Evolutionary conservation across 192 early-diverging fungal species (phyloP).

Genomic region (Borealophlyctis nickersoniae): DNA sequence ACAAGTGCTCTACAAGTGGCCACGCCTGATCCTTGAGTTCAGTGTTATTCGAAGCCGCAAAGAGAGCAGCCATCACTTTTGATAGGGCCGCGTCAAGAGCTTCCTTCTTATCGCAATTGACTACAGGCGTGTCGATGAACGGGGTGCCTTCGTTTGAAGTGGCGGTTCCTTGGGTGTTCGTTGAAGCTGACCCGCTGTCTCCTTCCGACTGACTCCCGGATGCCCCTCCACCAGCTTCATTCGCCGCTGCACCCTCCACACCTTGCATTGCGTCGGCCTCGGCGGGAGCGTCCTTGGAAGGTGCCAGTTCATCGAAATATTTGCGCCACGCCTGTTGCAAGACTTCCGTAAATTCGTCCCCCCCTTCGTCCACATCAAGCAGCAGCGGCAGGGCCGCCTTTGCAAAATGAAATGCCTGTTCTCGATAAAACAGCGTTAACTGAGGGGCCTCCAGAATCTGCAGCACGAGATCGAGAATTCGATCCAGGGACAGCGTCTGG

Average conservation of each 20-base stretch:
- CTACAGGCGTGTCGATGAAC: constrained; percentile 40
- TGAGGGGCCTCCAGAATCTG: constrained; percentile 53
- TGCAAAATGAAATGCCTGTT: constrained; percentile 61
- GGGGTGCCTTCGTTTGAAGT: constrained; percentile 21
- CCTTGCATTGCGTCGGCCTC: constrained; percentile 7
- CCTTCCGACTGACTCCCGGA: no score
- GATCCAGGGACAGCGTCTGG: constrained; percentile 55
- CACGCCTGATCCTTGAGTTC: constrained; percentile 61
- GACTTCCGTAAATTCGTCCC: constrained; percentile 22
- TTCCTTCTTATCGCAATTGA: constrained; percentile 52
- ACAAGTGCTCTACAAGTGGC: constrained; percentile 61
- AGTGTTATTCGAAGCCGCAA: constrained; percentile 53
- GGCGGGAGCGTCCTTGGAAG: not conserved
- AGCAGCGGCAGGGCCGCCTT: constrained; percentile 64
- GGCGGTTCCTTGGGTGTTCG: not conserved
- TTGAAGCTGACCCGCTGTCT: no score
- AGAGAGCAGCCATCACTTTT: constrained; percentile 59
- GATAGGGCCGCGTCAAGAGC: constrained; percentile 65
- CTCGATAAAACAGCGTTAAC: constrained; percentile 13
- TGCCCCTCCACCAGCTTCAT: constrained; percentile 8
- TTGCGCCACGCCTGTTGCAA: not conserved
- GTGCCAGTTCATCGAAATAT: constrained; percentile 7
- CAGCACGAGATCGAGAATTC: constrained; percentile 49
- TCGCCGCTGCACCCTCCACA: constrained; percentile 12
- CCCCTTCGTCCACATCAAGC: constrained; percentile 60